Conservation (phyloP, 2,329 filamentous ascomycete genomes). For the Dactylonectria macrodidyma region DNA sequence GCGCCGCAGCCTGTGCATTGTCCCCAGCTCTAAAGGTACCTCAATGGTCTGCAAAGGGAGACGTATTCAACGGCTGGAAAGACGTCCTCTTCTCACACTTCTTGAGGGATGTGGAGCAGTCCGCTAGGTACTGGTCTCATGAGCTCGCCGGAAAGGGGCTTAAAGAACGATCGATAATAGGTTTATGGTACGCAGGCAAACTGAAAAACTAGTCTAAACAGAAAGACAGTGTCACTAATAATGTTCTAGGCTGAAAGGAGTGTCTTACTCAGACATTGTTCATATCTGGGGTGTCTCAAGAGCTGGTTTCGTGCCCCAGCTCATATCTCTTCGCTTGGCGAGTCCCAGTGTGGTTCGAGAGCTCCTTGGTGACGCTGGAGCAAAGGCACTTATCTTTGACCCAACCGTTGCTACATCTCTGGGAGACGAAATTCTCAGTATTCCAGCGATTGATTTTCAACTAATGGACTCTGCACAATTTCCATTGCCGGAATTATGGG, state of each 20-base stretch:
- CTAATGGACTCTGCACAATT: neutral
- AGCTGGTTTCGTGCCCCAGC: constrained; percentile 42
- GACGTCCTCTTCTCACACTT: constrained; percentile 32
- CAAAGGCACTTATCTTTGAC: constrained; percentile 35
- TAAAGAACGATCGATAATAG: constrained; percentile 32
- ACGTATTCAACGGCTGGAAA: constrained; percentile 15
- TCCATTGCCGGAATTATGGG: neutral
- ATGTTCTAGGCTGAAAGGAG: constrained; percentile 35
- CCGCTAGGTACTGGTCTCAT: constrained; percentile 32
- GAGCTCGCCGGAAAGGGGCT: constrained; percentile 1
- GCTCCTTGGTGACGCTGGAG: constrained; percentile 24
- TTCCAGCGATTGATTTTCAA: neutral
- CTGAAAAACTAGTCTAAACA: neutral
- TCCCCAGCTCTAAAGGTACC: constrained; percentile 34
- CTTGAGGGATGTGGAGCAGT: constrained; percentile 25
- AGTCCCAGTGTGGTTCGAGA: constrained; percentile 36
- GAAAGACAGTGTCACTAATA: neutral
- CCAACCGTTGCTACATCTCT: constrained; percentile 10
- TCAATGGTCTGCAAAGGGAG: neutral
- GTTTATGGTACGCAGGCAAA: constrained; percentile 31
- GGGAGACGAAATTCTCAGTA: constrained; percentile 13
- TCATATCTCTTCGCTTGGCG: constrained; percentile 36
- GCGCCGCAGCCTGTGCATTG: too few species aligned
- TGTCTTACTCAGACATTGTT: constrained; percentile 32
- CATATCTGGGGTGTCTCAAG: constrained; percentile 38